Evolutionary conservation across 768 basidiomycete species (phyloP), one percentile per base, ranked within the genome.

Genomic region (Roridomyces roridus): DNA sequence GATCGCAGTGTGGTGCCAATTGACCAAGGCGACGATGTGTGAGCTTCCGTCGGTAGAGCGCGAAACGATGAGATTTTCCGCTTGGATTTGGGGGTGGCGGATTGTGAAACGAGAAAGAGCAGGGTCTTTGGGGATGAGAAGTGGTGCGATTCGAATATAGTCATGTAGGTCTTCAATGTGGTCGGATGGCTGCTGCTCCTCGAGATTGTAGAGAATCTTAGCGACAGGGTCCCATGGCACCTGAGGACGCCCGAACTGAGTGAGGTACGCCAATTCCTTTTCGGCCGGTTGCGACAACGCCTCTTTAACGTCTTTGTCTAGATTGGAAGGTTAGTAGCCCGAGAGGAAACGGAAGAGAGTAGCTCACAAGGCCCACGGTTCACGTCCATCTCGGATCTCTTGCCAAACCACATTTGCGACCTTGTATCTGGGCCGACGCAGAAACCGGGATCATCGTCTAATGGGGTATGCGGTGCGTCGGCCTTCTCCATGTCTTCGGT

Each of bases 1-100:
- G 72, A 84, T 79, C 5, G 81, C 70, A 61, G 83, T 57, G 69
- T 84, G 81, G 73, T 84, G 82, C 82, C 80, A 83, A 76, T 83
- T 80, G 51, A 82, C 12, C 69, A 82, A 56, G 72, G 80, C 60
- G 51, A 75, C 69, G 66, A 84, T 56, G 31, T 77, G 44, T 62
- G 51, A 70, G 67, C 43, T 53, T 63, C 78, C 80, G 67, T 75
- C 82, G 53, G 78, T 58, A 65, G 79, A 82, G 64, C 58, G 72
- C 15, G 73, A 74, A 37, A 85, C 77, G 59, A 79, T 68, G 74
- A 85, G 69, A 63, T 85, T 83, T 73, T 66, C 76, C 48, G 54
- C 74, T 63, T 78, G 74, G 74, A 80, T 79, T 67, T 85, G 80
- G 51, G 73, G 79, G 70, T 83, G 80, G 67, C 81, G 80, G 71